Conservation (phyloP, 2,329 filamentous ascomycete genomes). For the Cercospora beticola region DNA sequence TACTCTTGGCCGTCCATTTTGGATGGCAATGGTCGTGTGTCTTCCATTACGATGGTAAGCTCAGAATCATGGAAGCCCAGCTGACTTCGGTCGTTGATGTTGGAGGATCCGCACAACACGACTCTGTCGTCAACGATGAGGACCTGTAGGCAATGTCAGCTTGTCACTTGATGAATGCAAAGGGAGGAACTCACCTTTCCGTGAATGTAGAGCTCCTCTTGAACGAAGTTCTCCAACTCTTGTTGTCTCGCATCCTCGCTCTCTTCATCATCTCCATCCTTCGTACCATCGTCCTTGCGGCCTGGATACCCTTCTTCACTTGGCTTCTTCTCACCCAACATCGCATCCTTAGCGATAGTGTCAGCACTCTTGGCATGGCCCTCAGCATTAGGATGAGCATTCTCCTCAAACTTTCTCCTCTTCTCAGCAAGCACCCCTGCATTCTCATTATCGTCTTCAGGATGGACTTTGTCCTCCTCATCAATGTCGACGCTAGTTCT, state of each 20-base stretch:
- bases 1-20: conserved; percentile 77
- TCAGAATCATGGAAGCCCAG: conserved; percentile 88
- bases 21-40: conserved; percentile 68
- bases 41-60: conserved; percentile 85
- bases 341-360: conserved; percentile 73
- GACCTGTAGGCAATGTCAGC: conserved; percentile 35
- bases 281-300: conserved; percentile 26
- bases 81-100: conserved; percentile 89
- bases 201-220: conserved; percentile 95
- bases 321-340: conserved; percentile 66
- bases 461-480: conserved; percentile 24
- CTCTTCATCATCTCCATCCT: conserved; percentile 27
- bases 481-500: conserved; percentile 28
- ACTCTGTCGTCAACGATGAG: conserved; percentile 84
- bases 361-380: conserved; percentile 45
- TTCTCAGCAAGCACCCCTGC: conserved; percentile 20
- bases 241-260: conserved; percentile 58
- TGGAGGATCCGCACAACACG: conserved; percentile 67
- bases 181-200: conserved; percentile 62
- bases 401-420: conserved; percentile 28
- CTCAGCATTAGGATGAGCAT: conserved; percentile 20
- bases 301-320: conserved; percentile 76
- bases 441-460: conserved; percentile 22
- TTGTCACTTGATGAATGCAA: neutral
- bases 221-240: conserved; percentile 85